Evolutionary conservation across 176 grass and related monocot species (phyloP), one percentile per base, ranked within the genome.

Genomic region (Elaeis guineensis): DNA sequence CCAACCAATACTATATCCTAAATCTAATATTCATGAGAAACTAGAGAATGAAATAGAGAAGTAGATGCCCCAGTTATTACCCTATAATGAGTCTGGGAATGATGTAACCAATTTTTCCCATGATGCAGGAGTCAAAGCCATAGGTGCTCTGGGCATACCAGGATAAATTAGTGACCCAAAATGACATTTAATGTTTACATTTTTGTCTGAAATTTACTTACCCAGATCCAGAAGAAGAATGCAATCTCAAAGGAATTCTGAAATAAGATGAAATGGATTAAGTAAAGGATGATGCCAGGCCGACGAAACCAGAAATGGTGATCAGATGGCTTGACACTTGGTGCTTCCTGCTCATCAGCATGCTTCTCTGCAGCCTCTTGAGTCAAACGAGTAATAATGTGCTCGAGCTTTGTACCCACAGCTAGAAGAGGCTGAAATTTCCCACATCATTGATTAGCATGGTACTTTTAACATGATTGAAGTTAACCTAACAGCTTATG

Each of bases 201-300:
- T 3, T 12, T 64, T 44, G 7, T 69, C 51, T 30, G 1, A 44
- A 35, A 58, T 28, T 28, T 67, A 61, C 62, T 17, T 87, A 96
- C 91, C 83, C 59, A 59, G 61, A 90, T 65, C 80, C 80, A 87
- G 78, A 90, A 74, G 83, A 90, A 96, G 66, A 90, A 88, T 3
- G 72, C 83, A 62, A 95, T 86, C 83, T 90, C 90, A 54, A 95
- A 95, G 32, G 83, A 84, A 70, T 96, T 96, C 65, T 96, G 92
- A 80, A 96, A 96, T 62, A 96, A 72, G 75, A 96, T 85, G 78
- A 97, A 97, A 70, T 88, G 92, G 51, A 97, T 91, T 59, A 91
- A 6, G 17, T 88, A 63, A 22, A 97, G 85, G 61, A 90, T 65
- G 8, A 97, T 75, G 7, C 22, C 51, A 62, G 92, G 87, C 8